Base-by-base conservation (phyloP, 768 basidiomycete genomes). In the Xerocomus brunneocitrinus region DNA sequence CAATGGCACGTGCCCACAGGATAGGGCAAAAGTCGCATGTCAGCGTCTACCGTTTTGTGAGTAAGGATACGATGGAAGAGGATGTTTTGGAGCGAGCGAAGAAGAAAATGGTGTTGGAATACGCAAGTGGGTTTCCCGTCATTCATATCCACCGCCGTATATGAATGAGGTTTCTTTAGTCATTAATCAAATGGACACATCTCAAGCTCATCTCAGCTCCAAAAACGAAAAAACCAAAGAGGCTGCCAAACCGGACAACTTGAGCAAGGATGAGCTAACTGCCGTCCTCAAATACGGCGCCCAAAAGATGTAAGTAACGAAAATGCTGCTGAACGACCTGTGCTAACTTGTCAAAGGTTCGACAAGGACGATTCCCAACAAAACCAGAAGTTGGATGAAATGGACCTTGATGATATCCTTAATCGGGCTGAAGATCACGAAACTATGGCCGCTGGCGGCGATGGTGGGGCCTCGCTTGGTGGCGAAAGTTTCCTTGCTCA, bases 131-230 rank as follows among this genome's bases (percentile, higher is more conserved):
- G 94, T 89, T 47, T 54, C 49, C 51, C 35, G 8, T 27, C 14
- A 32, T 66, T 63, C 41, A 62, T 61, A 39, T 56, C 39, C 50
- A 24, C 52, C 46, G 30, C 35, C 22, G 27, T 59, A 41, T 59
- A 41, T 57, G 50, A 57, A 55, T 48, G 25, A 44, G 14, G 28
- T 50, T 46, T 50, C 39, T 49, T n/a, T 68, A 97, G 94, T 99
- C 75, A 98, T 99, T 77, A 97, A 98, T 73, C 95, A 98, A 74
- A 97, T 98, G 90, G 97, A 99, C 73, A 99, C 97, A 24, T 94
- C 95, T 39, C 97, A 98, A 59, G 91, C 91, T 40, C 91, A 98
- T 72, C 83, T 99, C 49, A 87, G 91, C 66, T 87, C 89, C 52
- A 93, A 92, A 64, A 79, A 80, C 19, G 71, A 79, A 30, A 77